Evolutionary conservation across 441 rosid species (phyloP).

Genomic region (Erodium trifolium): DNA sequence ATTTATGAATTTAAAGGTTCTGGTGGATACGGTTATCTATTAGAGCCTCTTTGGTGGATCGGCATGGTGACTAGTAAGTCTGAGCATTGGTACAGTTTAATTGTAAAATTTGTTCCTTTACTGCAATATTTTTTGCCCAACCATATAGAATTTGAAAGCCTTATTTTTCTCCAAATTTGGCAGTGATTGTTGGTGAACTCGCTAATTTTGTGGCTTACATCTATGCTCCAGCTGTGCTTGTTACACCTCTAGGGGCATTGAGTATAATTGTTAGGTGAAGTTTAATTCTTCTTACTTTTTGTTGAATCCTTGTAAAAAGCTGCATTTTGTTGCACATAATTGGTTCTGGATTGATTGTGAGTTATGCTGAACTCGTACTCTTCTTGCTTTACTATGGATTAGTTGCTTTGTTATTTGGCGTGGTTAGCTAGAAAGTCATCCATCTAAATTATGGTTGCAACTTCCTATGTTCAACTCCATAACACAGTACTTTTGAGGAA

Average conservation of each 20-base stretch:
- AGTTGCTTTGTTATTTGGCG: neutral
- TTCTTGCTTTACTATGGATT: neutral
- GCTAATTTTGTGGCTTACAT: slow-evolving; percentile 58
- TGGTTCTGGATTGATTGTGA: neutral
- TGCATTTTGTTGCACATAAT: neutral
- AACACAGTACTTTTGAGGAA: too few species aligned
- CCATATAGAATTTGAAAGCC: neutral
- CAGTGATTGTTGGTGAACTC: slow-evolving; percentile 65
- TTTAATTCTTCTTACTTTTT: neutral
- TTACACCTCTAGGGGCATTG: slow-evolving; percentile 59
- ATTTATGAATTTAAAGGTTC: slow-evolving; percentile 29
- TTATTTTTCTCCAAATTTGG: neutral
- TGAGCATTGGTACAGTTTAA: neutral
- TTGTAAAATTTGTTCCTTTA: neutral
- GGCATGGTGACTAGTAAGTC: slow-evolving; percentile 68
- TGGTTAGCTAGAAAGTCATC: too few species aligned
- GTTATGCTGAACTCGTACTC: neutral
- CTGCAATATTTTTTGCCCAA: neutral
- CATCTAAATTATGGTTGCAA: too few species aligned
- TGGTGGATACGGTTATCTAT: slow-evolving; percentile 60
- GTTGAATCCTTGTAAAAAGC: neutral
- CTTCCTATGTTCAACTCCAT: too few species aligned
- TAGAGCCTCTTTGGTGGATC: slow-evolving; percentile 71
- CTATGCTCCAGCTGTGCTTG: slow-evolving; percentile 62
- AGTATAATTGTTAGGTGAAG: slow-evolving; percentile 23